Evolutionary conservation across 371 early-diverging fungal genomes (phyloP).

Genomic region (Dichotomocladium elegans): DNA sequence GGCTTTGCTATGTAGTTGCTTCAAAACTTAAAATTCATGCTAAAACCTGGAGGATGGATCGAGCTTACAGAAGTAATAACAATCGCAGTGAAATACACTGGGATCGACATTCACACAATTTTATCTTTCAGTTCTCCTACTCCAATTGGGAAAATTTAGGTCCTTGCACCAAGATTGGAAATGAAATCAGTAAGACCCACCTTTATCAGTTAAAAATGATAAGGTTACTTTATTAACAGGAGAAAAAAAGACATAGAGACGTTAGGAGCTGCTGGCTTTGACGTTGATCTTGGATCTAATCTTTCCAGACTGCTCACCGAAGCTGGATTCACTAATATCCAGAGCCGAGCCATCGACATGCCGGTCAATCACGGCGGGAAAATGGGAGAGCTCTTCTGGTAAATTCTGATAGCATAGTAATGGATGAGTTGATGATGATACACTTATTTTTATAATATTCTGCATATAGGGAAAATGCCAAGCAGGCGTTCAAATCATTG

Average conservation of each 20-base stretch:
- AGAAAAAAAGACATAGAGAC: too few relatives aligned
- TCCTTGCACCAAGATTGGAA: neutral
- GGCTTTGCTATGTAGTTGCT: neutral
- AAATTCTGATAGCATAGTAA: neutral
- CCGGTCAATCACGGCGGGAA: constrained; percentile 12
- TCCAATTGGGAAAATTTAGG: constrained; percentile 1
- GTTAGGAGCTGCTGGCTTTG: too few relatives aligned
- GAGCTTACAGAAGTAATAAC: constrained; percentile 2
- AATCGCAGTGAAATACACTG: neutral
- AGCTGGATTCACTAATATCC: neutral
- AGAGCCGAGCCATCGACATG: neutral
- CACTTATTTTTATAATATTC: neutral
- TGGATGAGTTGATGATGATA: too few relatives aligned
- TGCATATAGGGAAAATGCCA: neutral
- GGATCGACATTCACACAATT: neutral
- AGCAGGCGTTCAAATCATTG: constrained; percentile 13
- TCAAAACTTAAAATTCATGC: neutral
- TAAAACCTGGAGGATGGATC: constrained; percentile 9
- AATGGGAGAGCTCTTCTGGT: constrained; percentile 1
- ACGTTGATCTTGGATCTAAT: neutral
- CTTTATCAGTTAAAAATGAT: neutral
- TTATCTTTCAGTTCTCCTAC: neutral
- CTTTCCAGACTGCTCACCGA: neutral
- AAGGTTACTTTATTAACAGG: neutral
- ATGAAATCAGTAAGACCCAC: neutral